phyloP scores from a whole-genome alignment of 352 stramenopile genomes.

The Phytophthora multivora region DNA sequence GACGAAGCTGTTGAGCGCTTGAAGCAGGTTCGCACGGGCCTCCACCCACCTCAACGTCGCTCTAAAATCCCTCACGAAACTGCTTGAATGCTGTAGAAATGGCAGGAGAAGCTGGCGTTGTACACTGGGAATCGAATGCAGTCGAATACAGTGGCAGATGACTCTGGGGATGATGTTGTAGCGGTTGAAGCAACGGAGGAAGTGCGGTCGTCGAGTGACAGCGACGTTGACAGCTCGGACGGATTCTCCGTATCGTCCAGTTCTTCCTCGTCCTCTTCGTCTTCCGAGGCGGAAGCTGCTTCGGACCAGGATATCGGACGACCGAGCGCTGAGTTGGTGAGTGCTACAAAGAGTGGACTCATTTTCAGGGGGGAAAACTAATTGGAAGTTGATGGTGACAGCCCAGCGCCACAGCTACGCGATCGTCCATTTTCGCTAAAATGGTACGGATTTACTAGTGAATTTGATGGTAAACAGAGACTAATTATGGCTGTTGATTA shows the following conservation, averaged over 20 bases:
- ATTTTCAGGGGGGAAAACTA: neutral
- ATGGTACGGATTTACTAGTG: slow-evolving; percentile 29
- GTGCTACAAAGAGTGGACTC: neutral
- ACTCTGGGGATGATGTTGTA: slow-evolving; percentile 1
- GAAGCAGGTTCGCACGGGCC: slow-evolving; percentile 29
- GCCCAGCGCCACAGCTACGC: slow-evolving; percentile 13
- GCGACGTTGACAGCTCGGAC: slow-evolving; percentile 7
- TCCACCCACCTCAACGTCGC: neutral
- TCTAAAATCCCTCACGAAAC: neutral
- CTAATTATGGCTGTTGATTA: slow-evolving; percentile 6
- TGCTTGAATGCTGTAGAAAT: slow-evolving; percentile 35
- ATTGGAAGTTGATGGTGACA: slow-evolving; percentile 7
- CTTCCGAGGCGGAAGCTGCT: slow-evolving; percentile 1
- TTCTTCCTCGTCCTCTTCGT: slow-evolving; percentile 9
- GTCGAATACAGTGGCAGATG: neutral
- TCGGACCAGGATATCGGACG: slow-evolving; percentile 10
- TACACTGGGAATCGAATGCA: slow-evolving; percentile 34
- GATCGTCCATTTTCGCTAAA: slow-evolving; percentile 40
- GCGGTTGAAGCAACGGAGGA: neutral
- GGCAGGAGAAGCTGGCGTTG: slow-evolving; percentile 38
- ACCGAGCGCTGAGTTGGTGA: slow-evolving; percentile 30
- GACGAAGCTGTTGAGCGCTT: slow-evolving; percentile 22
- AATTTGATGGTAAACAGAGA: neutral
- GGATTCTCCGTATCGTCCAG: slow-evolving; percentile 12
- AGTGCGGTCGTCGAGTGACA: neutral